Evolutionary conservation across 148 eudicot species (phyloP).

Genomic region (Chenopodium quinoa): DNA sequence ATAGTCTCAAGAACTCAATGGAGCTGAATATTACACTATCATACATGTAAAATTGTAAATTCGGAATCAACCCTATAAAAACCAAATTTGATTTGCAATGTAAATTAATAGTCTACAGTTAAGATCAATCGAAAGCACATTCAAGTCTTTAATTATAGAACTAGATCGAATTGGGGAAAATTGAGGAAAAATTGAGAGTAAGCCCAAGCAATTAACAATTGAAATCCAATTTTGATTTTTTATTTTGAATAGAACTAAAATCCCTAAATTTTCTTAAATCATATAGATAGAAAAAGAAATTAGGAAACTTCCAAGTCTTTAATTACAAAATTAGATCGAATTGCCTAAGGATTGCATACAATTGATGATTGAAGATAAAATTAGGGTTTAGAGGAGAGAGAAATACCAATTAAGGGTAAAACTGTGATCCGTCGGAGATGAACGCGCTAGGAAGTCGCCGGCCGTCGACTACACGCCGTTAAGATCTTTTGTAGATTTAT

Average conservation of each 20-base stretch:
- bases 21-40: no score
- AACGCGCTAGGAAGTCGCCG: background rate
- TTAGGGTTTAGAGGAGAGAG: background rate
- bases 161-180: no score
- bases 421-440: background rate
- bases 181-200: background rate
- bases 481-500: no score
- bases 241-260: background rate
- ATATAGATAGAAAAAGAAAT: background rate
- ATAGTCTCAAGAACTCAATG: background rate
- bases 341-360: background rate
- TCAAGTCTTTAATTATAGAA: background rate
- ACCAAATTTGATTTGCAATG: background rate
- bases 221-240: background rate
- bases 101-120: background rate
- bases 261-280: background rate
- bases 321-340: background rate
- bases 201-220: background rate
- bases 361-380: background rate
- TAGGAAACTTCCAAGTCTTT: background rate
- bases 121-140: background rate
- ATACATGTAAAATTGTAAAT: background rate
- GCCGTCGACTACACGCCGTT: background rate
- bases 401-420: background rate
- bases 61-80: background rate